Percentiles rank a stretch among this genome's conserved stretches.
These are phyloP conservation scores for Cucurbitaria berberidis DNA, from an alignment of 2,329 filamentous ascomycete genomes.

Conservation along the genomic window DNA sequence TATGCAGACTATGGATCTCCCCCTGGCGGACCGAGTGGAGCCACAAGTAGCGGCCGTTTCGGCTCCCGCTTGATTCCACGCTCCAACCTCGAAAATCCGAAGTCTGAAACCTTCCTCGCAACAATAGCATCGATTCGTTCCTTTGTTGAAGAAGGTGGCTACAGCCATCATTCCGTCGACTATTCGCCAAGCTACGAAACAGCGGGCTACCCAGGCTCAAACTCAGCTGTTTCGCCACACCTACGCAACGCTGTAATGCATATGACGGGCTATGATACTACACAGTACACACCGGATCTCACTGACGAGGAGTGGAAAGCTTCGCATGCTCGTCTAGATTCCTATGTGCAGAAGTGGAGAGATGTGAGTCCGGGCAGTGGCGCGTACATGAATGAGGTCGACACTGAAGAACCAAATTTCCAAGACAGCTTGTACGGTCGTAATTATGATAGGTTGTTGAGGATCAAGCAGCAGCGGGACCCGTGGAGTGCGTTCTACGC, in stretches of 20 bases:
- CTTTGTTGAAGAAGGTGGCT: conserved; percentile 36
- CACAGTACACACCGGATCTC: conserved; percentile 22
- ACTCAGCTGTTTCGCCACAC: conserved; percentile 28
- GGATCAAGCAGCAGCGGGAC: conserved; percentile 32
- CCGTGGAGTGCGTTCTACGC: conserved; percentile 39
- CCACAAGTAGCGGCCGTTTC: conserved; percentile 26
- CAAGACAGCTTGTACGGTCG: conserved; percentile 34
- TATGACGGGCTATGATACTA: conserved; percentile 33
- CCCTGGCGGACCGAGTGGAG: conserved; percentile 25
- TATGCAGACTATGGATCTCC: conserved; percentile 25
- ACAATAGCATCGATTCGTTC: conserved; percentile 29
- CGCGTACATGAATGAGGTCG: conserved; percentile 47
- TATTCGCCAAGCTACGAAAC: conserved; percentile 28
- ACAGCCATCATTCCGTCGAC: conserved; percentile 38
- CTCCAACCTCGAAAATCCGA: conserved; percentile 28
- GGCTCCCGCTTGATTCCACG: conserved; percentile 43
- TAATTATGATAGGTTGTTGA: conserved; percentile 30
- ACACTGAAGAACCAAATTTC: conserved; percentile 35
- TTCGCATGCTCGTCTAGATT: conserved; percentile 28
- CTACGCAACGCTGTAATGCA: conserved; percentile 35
- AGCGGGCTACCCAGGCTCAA: conserved; percentile 32
- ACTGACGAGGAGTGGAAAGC: conserved; percentile 27
- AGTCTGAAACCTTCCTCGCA: conserved; percentile 16
- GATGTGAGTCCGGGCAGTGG: conserved; percentile 34
- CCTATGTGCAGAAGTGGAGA: conserved; percentile 31